Conservation (phyloP, 495 filamentous ascomycete genomes). For the Usnea hakonensis region DNA sequence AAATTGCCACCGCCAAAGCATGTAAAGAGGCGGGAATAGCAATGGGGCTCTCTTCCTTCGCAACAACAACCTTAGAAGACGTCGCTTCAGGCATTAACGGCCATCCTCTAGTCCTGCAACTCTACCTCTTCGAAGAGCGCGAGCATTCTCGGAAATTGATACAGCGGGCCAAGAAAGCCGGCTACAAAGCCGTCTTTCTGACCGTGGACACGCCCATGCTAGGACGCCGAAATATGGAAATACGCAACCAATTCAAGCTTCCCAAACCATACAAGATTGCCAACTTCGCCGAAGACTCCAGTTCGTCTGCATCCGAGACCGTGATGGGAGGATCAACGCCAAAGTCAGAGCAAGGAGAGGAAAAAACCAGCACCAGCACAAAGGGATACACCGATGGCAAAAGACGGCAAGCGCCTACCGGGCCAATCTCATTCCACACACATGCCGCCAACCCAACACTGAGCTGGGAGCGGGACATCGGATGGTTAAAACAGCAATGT, state of each 20-base stretch:
- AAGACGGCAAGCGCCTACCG: constrained; percentile 23
- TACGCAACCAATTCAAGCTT: constrained; percentile 37
- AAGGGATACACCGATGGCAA: constrained; percentile 25
- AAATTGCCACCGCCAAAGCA: constrained; percentile 45
- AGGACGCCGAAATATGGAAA: constrained; percentile 36
- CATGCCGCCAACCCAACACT: constrained; percentile 33
- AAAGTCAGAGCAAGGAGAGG: constrained; percentile 1
- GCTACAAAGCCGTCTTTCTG: constrained; percentile 31
- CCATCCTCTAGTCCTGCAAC: constrained; percentile 41
- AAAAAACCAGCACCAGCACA: constrained; percentile 15
- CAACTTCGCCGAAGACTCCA: constrained; percentile 28
- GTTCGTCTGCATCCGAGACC: constrained; percentile 16
- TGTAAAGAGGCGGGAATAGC: constrained; percentile 34
- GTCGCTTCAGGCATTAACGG: constrained; percentile 37
- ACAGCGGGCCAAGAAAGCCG: constrained; percentile 35
- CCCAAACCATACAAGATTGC: constrained; percentile 31
- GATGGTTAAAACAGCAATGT: constrained; percentile 30
- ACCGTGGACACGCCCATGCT: constrained; percentile 34
- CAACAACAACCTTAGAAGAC: constrained; percentile 45
- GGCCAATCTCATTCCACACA: constrained; percentile 31
- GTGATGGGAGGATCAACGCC: constrained; percentile 23
- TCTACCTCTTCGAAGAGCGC: constrained; percentile 39
- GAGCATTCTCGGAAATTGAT: constrained; percentile 37
- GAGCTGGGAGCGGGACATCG: constrained; percentile 32
- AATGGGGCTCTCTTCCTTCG: constrained; percentile 50